Base-by-base conservation (phyloP, 148 eudicot species). In the Rhododendron williamsianum region DNA sequence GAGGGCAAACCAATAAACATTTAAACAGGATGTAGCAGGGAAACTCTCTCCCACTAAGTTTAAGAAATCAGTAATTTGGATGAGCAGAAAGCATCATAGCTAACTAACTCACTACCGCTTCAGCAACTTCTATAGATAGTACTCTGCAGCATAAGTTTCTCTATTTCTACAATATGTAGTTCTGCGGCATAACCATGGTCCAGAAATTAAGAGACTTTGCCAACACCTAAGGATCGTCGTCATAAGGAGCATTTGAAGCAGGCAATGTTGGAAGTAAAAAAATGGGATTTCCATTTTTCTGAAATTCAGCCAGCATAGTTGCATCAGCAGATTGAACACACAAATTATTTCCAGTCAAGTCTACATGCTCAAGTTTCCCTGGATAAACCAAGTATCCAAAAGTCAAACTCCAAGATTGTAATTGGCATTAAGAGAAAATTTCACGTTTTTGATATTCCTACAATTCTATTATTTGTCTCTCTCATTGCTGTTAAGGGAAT, bases 331-430 rank as follows among this genome's bases (percentile, higher is more conserved):
- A 80, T 76, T 84, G 78, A 56, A 78, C 82, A 33, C 90, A 87
- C 72, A 87, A 91, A 18, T 63, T 88, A 86, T 96, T 95, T 87
- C 98, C 96, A 56, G 87, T 85, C 91, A 96, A 91, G 89, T 96
- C 94, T 46, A 96, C 86, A 87, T 79, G 93, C 86, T 91, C 86
- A 83, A 95, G 91, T 87, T 91, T 94, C 85, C 99, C 98, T 95
- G 84, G 54, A 80, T 58, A 87, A 81, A 84, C 35, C 23, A 83
- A 80, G 45, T 60, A 63, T n/a, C 52, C 81, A 27, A 33, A 84
- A 81, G 71, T 85, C 87, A 81, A 74, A 69, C 69, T 43, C 78
- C 27, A 46, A 85, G 33, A 67, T 30, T 60, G 72, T 36, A 54
- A 23, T n/a, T 21, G 80, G 46, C 27, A 41, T 76, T 11, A 16